Conservation (phyloP, 768 basidiomycete species). For the Amanita brunnescens region DNA sequence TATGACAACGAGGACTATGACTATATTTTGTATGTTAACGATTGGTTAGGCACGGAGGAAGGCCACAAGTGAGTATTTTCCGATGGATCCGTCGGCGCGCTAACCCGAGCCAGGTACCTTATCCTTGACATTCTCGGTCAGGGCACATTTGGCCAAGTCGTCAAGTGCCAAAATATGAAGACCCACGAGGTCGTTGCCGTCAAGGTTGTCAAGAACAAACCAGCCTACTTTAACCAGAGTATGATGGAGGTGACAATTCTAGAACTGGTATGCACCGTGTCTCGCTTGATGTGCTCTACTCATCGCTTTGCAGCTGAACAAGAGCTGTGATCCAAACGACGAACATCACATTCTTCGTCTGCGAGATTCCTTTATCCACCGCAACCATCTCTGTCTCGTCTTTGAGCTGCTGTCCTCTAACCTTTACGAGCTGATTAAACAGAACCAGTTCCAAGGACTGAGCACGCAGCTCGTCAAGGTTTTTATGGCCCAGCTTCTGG, state of each 20-base stretch:
- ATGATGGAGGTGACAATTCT: conserved; percentile 99
- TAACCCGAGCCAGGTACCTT: conserved; percentile 55
- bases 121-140: conserved; percentile 98
- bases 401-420: conserved; percentile 97
- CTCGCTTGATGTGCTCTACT: conserved; percentile 1
- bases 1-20: conserved; percentile 99
- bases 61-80: conserved; percentile 75
- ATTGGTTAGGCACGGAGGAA: conserved; percentile 90
- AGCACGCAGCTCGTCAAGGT: conserved; percentile 97
- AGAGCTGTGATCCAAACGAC: conserved; percentile 86
- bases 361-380: conserved; percentile 94
- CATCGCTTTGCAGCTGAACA: conserved; percentile 66
- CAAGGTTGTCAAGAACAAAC: conserved; percentile 99
- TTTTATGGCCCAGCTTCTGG: conserved; percentile 92
- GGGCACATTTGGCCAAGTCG: conserved; percentile 98
- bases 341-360: conserved; percentile 95
- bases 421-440: conserved; percentile 98
- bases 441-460: conserved; percentile 97
- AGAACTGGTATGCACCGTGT: conserved; percentile 67
- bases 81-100: conserved; percentile 6
- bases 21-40: conserved; percentile 98
- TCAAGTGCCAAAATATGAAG: conserved; percentile 99
- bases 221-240: conserved; percentile 98
- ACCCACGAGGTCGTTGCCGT: conserved; percentile 98
- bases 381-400: conserved; percentile 93